Conservation (phyloP, 2,329 filamentous ascomycete species). For the Penicillium sp. region DNA sequence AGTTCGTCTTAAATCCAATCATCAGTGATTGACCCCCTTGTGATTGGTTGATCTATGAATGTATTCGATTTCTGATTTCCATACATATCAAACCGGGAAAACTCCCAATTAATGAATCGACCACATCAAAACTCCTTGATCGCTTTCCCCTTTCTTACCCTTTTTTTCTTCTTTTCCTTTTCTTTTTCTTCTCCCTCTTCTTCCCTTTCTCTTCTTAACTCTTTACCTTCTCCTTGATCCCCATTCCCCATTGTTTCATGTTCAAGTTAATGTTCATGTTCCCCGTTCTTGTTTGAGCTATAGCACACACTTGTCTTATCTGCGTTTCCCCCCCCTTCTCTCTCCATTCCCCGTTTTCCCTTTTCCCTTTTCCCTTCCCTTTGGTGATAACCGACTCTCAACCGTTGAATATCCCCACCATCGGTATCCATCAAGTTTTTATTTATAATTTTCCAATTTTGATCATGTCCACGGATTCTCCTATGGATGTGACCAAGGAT, state of each 20-base stretch:
- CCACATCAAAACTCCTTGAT: constrained; percentile 18
- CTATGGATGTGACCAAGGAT: constrained; percentile 27
- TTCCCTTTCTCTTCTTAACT: constrained; percentile 6
- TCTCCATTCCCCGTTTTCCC: constrained; percentile 6
- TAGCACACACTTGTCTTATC: constrained; percentile 7
- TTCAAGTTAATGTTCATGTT: constrained; percentile 14
- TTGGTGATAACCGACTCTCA: constrained; percentile 9
- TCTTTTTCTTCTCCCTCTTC: constrained; percentile 9
- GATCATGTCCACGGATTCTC: constrained; percentile 34
- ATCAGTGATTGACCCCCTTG: neutral
- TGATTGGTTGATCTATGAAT: neutral
- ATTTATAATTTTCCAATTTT: neutral
- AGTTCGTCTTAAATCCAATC: neutral
- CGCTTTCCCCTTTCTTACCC: constrained; percentile 25
- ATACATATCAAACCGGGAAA: neutral
- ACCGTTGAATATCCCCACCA: constrained; percentile 3
- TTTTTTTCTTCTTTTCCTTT: constrained; percentile 20
- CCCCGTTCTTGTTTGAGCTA: constrained; percentile 2
- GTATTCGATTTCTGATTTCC: neutral
- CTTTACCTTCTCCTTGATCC: constrained; percentile 12
- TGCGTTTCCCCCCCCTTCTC: neutral
- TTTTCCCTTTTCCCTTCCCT: constrained; percentile 9
- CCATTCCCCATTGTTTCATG: constrained; percentile 8
- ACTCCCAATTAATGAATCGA: constrained; percentile 1
- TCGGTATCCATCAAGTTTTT: neutral